Conservation (phyloP, 352 stramenopile species). For the Pythium coloratum region DNA sequence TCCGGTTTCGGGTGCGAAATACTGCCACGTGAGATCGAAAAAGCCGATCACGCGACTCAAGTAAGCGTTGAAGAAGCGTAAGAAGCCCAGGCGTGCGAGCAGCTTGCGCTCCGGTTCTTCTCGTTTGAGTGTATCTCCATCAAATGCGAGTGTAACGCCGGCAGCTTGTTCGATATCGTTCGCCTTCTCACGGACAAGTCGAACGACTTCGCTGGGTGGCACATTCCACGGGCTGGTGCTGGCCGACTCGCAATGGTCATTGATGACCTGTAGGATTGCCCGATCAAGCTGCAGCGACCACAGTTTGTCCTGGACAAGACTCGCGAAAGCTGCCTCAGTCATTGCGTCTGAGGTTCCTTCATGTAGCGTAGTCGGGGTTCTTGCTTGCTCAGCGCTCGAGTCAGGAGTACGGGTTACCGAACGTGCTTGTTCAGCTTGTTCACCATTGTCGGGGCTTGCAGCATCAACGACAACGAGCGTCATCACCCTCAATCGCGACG, state of each 20-base stretch:
- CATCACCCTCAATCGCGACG: conserved; percentile 56
- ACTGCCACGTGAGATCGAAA: conserved; percentile 80
- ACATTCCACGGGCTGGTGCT: conserved; percentile 68
- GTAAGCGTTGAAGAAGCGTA: conserved; percentile 80
- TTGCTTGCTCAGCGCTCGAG: no score
- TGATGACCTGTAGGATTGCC: conserved; percentile 40
- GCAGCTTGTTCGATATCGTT: conserved; percentile 19
- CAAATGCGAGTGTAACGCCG: not conserved
- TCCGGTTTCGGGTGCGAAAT: conserved; percentile 43
- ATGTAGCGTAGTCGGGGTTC: no score
- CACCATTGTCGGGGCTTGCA: no score
- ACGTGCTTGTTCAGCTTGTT: no score
- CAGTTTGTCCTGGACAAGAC: conserved; percentile 30
- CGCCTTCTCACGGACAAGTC: conserved; percentile 29
- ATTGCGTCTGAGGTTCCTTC: not conserved
- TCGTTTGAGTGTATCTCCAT: not conserved
- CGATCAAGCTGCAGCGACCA: conserved; percentile 51
- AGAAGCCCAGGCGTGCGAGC: conserved; percentile 55
- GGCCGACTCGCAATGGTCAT: conserved; percentile 55
- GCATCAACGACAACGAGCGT: conserved; percentile 21
- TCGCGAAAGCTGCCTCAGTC: conserved; percentile 8
- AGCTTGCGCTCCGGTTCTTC: conserved; percentile 22
- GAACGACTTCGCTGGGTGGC: conserved; percentile 36
- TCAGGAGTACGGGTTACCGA: no score
- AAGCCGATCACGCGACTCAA: conserved; percentile 64